Conservation (phyloP, 306 rosid genomes). For the Psophocarpus tetragonolobus region DNA sequence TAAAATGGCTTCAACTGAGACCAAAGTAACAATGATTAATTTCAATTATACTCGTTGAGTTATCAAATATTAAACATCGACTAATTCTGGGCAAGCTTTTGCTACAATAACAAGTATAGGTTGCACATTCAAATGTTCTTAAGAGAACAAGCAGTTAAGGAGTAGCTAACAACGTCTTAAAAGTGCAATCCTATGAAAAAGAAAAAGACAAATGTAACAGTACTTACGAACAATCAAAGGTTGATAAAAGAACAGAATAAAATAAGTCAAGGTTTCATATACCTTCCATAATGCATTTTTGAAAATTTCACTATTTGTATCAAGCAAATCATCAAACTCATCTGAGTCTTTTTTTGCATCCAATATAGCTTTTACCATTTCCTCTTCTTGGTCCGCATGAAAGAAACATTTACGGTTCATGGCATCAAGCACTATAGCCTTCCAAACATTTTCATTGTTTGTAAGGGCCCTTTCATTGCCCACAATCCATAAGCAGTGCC, state of each 20-base stretch:
- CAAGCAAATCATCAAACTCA: conserved; percentile 61
- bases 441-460: conserved; percentile 52
- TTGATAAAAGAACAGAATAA: background rate
- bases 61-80: background rate
- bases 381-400: conserved; percentile 53
- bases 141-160: background rate
- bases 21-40: background rate
- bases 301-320: conserved; percentile 53
- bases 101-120: background rate
- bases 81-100: background rate
- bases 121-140: background rate
- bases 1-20: background rate
- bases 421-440: conserved; percentile 50
- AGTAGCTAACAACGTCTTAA: background rate
- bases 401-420: conserved; percentile 56
- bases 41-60: background rate
- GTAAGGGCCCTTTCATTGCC: conserved; percentile 56
- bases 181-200: background rate
- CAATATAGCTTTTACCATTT: conserved; percentile 52
- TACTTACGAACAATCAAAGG: background rate
- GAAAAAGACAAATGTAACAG: background rate
- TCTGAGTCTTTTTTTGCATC: conserved; percentile 51
- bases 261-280: background rate
- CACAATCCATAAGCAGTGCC: conserved; percentile 76
- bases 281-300: conserved; percentile 68